Evolutionary conservation across 1,284 basidiomycete genomes (phyloP), one percentile per base, ranked within the genome.

Genomic region (Trametes hirsuta): DNA sequence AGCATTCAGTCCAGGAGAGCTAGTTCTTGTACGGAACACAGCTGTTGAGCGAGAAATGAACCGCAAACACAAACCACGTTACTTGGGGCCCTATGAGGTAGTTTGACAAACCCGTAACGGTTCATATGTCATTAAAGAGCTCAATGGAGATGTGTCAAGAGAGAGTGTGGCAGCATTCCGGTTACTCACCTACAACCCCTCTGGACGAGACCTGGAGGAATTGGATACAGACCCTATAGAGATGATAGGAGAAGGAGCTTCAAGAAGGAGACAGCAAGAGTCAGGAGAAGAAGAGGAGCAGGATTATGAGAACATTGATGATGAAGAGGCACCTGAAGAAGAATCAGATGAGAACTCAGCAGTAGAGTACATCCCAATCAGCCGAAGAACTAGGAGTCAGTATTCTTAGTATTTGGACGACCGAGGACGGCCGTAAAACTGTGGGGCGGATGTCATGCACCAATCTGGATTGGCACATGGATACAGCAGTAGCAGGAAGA

Each of bases 51-150:
- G 25, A 22, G 54, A 49, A 22, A 41, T 55, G 47, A 49, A 55
- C 9, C n/a, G 40, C 9, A 55, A 55, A 30, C 47, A 55, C 25
- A 42, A 48, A 12, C 47, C 54, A 30, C 37, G 47, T 3, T 55
- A 55, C 25, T 41, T 49, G 2, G 51, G 51, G 12, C 50, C 51
- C 3, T 53, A 59, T 30, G 22, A 63, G 70, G 65, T 77, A 0
- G 49, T 76, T 0, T 48, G 44, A 0, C 53, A 63, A 12, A 67
- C 63, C 0, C 36, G 42, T 11, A 68, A 69, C 11, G 73, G 74
- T 1, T 61, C 74, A 0, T 79, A 78, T 41, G 59, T 72, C 1
- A 36, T 65, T 10, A 52, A 54, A n/a, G 61, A 65, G 35, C 44
- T 65, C 14, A 49, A 51, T 39, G 58, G 61, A 3, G 41, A 40